phyloP scores from a whole-genome alignment of 1,284 basidiomycete genomes.

The Ustilago lituana region DNA sequence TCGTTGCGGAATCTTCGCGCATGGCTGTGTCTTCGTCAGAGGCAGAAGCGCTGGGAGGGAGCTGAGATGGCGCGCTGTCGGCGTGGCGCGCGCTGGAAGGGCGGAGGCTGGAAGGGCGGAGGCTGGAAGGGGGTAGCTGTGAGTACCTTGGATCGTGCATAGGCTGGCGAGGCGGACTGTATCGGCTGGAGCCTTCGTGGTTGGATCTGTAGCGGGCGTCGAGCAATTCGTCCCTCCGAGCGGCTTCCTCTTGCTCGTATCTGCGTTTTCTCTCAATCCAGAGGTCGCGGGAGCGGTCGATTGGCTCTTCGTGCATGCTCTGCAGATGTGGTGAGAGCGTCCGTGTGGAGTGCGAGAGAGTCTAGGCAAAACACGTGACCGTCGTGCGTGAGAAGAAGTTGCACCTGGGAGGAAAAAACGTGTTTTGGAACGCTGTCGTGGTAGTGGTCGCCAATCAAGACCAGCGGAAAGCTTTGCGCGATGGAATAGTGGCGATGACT shows the following conservation, averaged over 20 bases:
- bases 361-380: conserved; percentile 5
- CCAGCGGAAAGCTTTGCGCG: no score
- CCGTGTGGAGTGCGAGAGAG: background rate
- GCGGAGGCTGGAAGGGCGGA: no score
- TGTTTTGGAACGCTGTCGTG: no score
- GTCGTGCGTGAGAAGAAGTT: no score
- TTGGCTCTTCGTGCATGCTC: conserved; percentile 52
- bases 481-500: no score
- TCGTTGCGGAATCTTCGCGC: conserved; percentile 35
- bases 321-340: conserved; percentile 19
- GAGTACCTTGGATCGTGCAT: conserved; percentile 29
- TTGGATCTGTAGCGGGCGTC: conserved; percentile 34
- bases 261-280: conserved; percentile 52
- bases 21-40: conserved; percentile 26
- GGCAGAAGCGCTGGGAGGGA: conserved; percentile 14
- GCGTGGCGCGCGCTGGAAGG: conserved; percentile 15
- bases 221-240: conserved; percentile 34
- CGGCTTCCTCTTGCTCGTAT: conserved; percentile 40
- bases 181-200: conserved; percentile 25
- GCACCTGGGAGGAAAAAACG: no score
- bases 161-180: conserved; percentile 24
- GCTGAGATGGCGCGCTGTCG: conserved; percentile 29
- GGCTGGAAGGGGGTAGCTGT: conserved; percentile 11
- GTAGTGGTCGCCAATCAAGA: no score
- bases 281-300: conserved; percentile 50